Evolutionary conservation across 1,284 basidiomycete genomes (phyloP).

Genomic region (Inonotus obliquus): DNA sequence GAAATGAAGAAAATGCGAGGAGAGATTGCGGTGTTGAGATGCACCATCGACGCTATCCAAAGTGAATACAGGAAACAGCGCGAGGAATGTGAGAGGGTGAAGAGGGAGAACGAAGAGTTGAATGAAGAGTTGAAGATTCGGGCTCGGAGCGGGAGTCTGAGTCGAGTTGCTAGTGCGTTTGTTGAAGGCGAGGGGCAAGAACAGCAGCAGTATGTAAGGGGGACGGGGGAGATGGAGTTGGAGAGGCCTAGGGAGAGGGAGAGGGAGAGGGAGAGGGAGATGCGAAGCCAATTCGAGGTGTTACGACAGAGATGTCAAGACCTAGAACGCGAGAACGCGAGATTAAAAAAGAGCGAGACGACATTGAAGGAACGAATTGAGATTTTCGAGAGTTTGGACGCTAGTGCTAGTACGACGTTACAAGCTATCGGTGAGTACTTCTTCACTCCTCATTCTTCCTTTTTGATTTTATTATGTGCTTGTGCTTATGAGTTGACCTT

Average conservation of each 20-base stretch:
- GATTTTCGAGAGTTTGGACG: not conserved
- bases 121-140: not conserved
- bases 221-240: not conserved
- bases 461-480: not conserved
- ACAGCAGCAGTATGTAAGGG: too few relatives aligned
- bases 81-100: not conserved
- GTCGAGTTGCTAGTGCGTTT: not conserved
- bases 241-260: not conserved
- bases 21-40: not conserved
- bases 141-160: not conserved
- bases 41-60: not conserved
- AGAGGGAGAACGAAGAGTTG: not conserved
- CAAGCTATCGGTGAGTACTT: not conserved
- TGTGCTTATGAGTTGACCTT: too few relatives aligned
- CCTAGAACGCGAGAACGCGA: conserved; percentile 1
- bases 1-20: not conserved
- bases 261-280: not conserved
- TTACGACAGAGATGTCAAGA: not conserved
- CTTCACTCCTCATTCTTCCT: not conserved
- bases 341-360: not conserved
- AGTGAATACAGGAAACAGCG: not conserved
- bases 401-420: not conserved
- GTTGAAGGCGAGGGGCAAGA: not conserved
- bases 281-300: not conserved
- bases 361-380: not conserved